Conservation (phyloP, 2,329 filamentous ascomycete species). For the Colletotrichum musicola region DNA sequence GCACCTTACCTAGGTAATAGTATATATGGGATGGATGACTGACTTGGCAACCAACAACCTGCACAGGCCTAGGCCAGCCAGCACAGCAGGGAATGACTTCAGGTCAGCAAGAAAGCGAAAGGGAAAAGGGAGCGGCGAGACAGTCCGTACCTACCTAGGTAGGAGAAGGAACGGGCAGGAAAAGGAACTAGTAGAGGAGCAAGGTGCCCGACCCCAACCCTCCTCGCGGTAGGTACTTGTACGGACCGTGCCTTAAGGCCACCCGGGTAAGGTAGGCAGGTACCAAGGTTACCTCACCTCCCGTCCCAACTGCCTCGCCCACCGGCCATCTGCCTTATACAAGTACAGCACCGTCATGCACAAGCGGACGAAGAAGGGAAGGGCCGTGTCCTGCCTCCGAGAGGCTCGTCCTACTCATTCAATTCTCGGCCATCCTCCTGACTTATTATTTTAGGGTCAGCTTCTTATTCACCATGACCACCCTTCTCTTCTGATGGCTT, state of each 20-base stretch:
- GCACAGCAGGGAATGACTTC: too few relatives aligned
- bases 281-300: not conserved
- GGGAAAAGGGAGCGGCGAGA: too few relatives aligned
- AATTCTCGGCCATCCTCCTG: slow-evolving; percentile 11
- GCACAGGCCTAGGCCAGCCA: too few relatives aligned
- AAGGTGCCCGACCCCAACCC: not conserved
- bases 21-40: slow-evolving; percentile 34
- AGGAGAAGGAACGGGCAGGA: not conserved
- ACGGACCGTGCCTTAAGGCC: too few relatives aligned
- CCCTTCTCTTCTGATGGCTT: not conserved
- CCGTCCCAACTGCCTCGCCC: not conserved
- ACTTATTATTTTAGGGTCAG: slow-evolving; percentile 10
- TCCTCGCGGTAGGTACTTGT: not conserved
- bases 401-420: slow-evolving; percentile 6
- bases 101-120: too few relatives aligned
- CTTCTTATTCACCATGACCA: slow-evolving; percentile 3
- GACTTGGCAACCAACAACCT: slow-evolving; percentile 10
- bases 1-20: not conserved
- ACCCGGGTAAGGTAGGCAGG: too few relatives aligned
- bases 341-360: slow-evolving; percentile 29
- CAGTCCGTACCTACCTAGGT: not conserved
- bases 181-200: slow-evolving; percentile 5
- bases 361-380: slow-evolving; percentile 23
- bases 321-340: not conserved
- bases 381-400: slow-evolving; percentile 23